These are phyloP conservation scores for Cladosporium sp. DNA, from an alignment of 2,329 filamentous ascomycete species.

Conservation along the genomic window DNA sequence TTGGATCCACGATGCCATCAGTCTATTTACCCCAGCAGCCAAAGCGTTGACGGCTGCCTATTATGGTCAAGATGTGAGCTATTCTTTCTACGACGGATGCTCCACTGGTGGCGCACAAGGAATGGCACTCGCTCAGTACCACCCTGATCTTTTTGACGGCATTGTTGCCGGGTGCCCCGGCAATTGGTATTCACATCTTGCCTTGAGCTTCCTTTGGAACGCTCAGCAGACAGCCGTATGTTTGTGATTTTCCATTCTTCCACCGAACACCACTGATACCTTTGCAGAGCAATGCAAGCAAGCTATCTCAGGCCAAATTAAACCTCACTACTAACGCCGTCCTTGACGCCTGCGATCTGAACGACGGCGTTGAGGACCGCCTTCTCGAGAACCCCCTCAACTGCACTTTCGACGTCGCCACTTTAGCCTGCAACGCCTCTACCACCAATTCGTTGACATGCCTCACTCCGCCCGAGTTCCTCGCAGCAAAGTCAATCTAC, in stretches of 20 bases:
- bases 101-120: slow-evolving; percentile 40
- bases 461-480: slow-evolving; percentile 29
- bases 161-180: slow-evolving; percentile 38
- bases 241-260: neutral
- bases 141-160: slow-evolving; percentile 39
- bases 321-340: slow-evolving; percentile 31
- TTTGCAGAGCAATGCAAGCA: slow-evolving; percentile 13
- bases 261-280: slow-evolving; percentile 28
- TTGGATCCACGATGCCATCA: slow-evolving; percentile 36
- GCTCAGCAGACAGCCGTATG: slow-evolving; percentile 20
- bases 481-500: slow-evolving; percentile 30
- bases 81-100: slow-evolving; percentile 38
- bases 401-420: slow-evolving; percentile 33
- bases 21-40: slow-evolving; percentile 28
- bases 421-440: slow-evolving; percentile 24
- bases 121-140: slow-evolving; percentile 33
- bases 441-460: slow-evolving; percentile 21
- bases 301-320: slow-evolving; percentile 26
- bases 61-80: slow-evolving; percentile 27
- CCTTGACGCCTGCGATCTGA: slow-evolving; percentile 32
- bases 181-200: slow-evolving; percentile 33
- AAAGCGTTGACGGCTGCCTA: slow-evolving; percentile 28
- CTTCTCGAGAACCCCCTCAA: slow-evolving; percentile 35
- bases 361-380: slow-evolving; percentile 35
- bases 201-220: slow-evolving; percentile 27